Percentiles rank a stretch among this genome's conserved stretches.
Evolutionary conservation across 352 stramenopile species (phyloP).

Genomic region (Pythium angustatum): DNA sequence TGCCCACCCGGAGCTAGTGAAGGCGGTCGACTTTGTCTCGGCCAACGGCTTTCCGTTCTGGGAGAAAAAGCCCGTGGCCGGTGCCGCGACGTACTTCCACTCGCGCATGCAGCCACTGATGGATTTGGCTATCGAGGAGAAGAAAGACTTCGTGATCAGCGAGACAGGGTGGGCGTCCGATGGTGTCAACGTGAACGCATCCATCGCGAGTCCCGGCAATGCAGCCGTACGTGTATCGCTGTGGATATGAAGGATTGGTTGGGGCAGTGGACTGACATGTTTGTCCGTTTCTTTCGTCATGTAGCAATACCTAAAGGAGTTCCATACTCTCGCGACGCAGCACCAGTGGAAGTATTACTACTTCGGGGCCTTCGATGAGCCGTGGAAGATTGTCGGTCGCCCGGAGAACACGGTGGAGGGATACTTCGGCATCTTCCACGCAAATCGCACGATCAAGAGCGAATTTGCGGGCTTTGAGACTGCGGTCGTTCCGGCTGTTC

Average conservation of each 20-base stretch:
- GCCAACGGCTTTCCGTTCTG: slow-evolving; percentile 75
- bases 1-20: slow-evolving; percentile 41
- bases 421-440: slow-evolving; percentile 59
- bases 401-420: slow-evolving; percentile 53
- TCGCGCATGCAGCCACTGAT: slow-evolving; percentile 44
- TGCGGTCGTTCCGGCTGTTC: not conserved
- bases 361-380: slow-evolving; percentile 66
- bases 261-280: not conserved
- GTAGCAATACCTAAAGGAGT: slow-evolving; percentile 60
- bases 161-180: slow-evolving; percentile 69
- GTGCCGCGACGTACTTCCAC: slow-evolving; percentile 44
- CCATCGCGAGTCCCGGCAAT: slow-evolving; percentile 40
- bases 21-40: slow-evolving; percentile 56
- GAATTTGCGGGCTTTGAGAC: slow-evolving; percentile 28
- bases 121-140: slow-evolving; percentile 24
- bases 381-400: slow-evolving; percentile 47
- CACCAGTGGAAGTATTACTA: slow-evolving; percentile 67
- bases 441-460: slow-evolving; percentile 47
- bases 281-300: slow-evolving; percentile 3
- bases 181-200: slow-evolving; percentile 40
- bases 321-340: slow-evolving; percentile 42
- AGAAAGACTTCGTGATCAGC: slow-evolving; percentile 60
- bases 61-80: slow-evolving; percentile 44
- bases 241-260: not conserved
- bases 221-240: slow-evolving; percentile 29